Evolutionary conservation across 192 early-diverging fungal genomes (phyloP), one percentile per base, ranked within the genome.

Genomic region (Coemansia sp.): DNA sequence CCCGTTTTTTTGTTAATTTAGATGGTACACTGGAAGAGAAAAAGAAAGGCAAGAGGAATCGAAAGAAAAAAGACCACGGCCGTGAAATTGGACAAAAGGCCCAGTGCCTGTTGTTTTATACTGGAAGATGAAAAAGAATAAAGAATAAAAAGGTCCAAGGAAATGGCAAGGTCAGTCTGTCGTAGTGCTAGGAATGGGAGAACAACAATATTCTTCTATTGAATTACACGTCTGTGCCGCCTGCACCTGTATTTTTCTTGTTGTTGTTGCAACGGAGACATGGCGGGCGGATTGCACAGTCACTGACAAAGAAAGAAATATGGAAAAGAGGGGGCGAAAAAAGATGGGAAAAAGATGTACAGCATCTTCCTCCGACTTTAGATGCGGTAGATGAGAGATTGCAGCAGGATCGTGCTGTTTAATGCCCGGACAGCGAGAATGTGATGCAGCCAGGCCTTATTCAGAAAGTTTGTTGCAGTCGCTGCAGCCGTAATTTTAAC

Each of bases 391-490:
- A 54, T 21, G 15, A 11, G 52, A 54, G 52, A 54, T 23, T 50
- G 52, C 52, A 54, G 44, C 44, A 45, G 44, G 44, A 9, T 9
- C 52, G 9, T 54, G 52, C 52, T 54, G 52, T 3, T 23, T 23
- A 54, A 54, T 54, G 52, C 21, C 52, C 52, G 52, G 6, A 32
- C 32, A 32, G 32, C 32, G 32, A 23, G 8, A 54, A 53, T 7
- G 7, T 8, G 18, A 18, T 15, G 16, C 11, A 50, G 7, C 13
- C 6, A 15, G 7, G 49, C 18, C 15, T 11, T 19, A 19, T 15
- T 19, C 49, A 54, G 52, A 54, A 54, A 26, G 52, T 54, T 54
- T 54, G 52, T 54, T 54, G 52, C 15, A 50, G 49, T 18, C 18
- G 49, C 49, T 50, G 49, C n/a, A 8, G 4, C 18, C 19, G 49